Conservation (phyloP, 129 eudicot species). For the Chrysanthemum makinoi region DNA sequence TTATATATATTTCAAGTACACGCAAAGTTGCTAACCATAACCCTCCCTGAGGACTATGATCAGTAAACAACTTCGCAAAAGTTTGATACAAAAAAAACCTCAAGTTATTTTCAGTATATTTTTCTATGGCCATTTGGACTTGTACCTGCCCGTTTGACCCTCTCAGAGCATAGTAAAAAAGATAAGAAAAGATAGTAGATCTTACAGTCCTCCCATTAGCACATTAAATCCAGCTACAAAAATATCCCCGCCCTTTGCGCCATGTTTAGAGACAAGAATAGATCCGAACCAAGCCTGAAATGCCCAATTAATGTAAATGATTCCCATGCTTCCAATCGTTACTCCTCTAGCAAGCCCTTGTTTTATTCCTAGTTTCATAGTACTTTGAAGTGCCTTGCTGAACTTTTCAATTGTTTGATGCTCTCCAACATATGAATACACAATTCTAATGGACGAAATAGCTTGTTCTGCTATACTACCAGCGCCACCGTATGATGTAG, state of each 20-base stretch:
- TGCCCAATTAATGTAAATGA: constrained; percentile 71
- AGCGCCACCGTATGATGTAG: constrained; percentile 55
- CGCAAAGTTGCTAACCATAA: no score
- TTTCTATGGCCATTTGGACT: not conserved
- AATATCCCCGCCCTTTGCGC: constrained; percentile 66
- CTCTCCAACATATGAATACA: constrained; percentile 69
- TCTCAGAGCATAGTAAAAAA: not conserved
- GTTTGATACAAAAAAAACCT: no score
- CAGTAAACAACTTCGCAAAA: no score
- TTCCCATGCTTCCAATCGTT: constrained; percentile 76
- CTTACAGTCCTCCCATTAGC: constrained; percentile 83
- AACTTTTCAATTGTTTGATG: constrained; percentile 44
- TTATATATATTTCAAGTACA: no score
- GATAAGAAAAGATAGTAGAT: constrained; percentile 6
- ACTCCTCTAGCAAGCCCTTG: constrained; percentile 71
- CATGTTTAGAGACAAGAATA: constrained; percentile 52
- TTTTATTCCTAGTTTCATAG: constrained; percentile 61
- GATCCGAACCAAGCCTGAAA: constrained; percentile 81
- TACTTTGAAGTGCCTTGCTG: constrained; percentile 55
- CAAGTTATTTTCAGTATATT: no score
- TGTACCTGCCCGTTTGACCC: not conserved
- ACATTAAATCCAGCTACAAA: constrained; percentile 76
- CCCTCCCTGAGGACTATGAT: no score
- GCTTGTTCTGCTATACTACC: constrained; percentile 79
- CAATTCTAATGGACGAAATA: constrained; percentile 60